Percentiles rank a stretch among this genome's conserved stretches.
These are phyloP conservation scores for Candolleomyces efflorescens DNA, from an alignment of 768 basidiomycete genomes.

Conservation along the genomic window DNA sequence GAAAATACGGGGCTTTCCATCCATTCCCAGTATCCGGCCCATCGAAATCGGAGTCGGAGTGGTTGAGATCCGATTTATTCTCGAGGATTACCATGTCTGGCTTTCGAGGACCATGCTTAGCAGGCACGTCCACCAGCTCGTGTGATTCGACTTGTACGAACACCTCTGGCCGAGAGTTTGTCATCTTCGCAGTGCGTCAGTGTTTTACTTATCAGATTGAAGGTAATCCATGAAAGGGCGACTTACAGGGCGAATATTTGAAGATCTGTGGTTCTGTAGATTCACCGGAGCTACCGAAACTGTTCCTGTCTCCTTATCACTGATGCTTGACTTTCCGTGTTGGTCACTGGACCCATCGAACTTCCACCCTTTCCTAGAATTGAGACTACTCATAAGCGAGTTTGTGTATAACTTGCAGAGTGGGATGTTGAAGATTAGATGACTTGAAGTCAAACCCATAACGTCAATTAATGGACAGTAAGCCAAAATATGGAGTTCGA, in stretches of 20 bases:
- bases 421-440: slow-evolving; percentile 34
- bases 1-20: slow-evolving; percentile 2
- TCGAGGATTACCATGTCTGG: background rate
- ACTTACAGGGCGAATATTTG: background rate
- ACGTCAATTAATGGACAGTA: background rate
- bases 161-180: slow-evolving; percentile 12
- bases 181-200: background rate
- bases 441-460: slow-evolving; percentile 19
- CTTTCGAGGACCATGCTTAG: background rate
- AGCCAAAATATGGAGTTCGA: too few relatives aligned
- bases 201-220: too few relatives aligned
- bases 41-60: background rate
- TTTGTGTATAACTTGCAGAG: slow-evolving; percentile 40
- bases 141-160: slow-evolving; percentile 21
- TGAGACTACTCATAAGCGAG: slow-evolving; percentile 35
- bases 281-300: background rate
- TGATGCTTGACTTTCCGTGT: slow-evolving; percentile 2
- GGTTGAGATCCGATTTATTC: background rate
- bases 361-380: slow-evolving; percentile 29
- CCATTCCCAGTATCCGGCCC: background rate
- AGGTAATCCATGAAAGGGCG: background rate
- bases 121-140: slow-evolving; percentile 10
- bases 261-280: background rate
- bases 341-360: background rate
- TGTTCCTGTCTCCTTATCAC: background rate